These are phyloP conservation scores for Cucurbita ficifolia DNA, from an alignment of 306 rosid genomes.

Conservation along the genomic window DNA sequence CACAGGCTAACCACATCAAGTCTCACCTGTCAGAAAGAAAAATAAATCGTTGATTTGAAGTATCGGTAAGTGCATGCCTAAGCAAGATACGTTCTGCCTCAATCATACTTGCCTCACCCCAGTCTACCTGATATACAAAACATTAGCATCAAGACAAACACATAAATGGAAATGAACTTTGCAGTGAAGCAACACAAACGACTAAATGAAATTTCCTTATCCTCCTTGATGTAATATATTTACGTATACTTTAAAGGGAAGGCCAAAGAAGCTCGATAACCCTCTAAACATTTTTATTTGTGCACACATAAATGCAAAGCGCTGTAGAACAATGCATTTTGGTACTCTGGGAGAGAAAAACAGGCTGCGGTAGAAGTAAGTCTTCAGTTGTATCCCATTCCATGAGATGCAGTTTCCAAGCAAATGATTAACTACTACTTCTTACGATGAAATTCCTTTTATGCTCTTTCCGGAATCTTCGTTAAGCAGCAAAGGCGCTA, in stretches of 20 bases:
- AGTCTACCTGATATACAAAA: slow-evolving; percentile 66
- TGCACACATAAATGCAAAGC: neutral
- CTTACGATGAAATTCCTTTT: neutral
- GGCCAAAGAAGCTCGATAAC: neutral
- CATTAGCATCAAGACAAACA: slow-evolving; percentile 7
- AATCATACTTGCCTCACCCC: slow-evolving; percentile 98
- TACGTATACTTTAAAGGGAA: neutral
- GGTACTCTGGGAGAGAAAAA: neutral
- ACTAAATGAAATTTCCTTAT: neutral
- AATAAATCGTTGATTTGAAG: slow-evolving; percentile 76
- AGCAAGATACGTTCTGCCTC: slow-evolving; percentile 86
- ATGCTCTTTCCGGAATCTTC: neutral
- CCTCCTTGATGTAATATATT: neutral
- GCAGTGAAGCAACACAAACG: neutral
- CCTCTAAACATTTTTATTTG: neutral
- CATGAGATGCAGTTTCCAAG: neutral
- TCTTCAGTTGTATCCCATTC: neutral
- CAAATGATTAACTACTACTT: neutral
- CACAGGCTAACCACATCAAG: slow-evolving; percentile 10
- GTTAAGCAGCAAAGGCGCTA: neutral
- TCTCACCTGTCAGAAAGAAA: slow-evolving; percentile 96
- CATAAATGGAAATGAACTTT: neutral
- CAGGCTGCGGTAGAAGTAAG: neutral
- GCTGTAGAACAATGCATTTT: neutral
- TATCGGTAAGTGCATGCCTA: slow-evolving; percentile 67